Evolutionary conservation across 2,329 filamentous ascomycete genomes (phyloP), one percentile per base, ranked within the genome.

Genomic region (Zelopaecilomyces penicillatus): DNA sequence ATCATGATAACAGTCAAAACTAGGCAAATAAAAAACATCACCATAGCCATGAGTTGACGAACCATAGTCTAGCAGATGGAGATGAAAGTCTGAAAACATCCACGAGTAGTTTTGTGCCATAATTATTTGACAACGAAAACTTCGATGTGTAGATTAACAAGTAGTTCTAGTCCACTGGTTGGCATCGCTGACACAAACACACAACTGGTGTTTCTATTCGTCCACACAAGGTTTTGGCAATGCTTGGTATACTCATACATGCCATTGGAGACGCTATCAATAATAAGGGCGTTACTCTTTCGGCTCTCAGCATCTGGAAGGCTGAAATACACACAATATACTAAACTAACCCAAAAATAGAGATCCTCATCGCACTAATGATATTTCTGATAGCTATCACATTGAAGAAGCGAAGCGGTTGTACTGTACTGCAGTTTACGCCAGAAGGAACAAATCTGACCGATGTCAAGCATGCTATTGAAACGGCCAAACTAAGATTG

Each of bases 231-330:
- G 81, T 89, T 56, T 67, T 89, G n/a, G 83, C 80, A 8, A 82
- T 87, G 69, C 65, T 85, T 49, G 84, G 81, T 2, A 83, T 86
- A 1, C 57, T 89, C 8, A 63, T 86, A 10, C 85, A 90, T 54
- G 75, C 89, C 28, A 55, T 85, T 3, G 81, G 83, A 30, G 85
- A 90, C 55, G 82, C 83, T 5, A 70, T 84, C 50, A 89, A 88
- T 65, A 90, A 90, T 53, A 61, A 88, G 8, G 84, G 83, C 7
- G 84, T 90, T 47, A 87, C 88, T 40, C 67, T 82, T 32, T 76
- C 83, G 1, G 83, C 82, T 0, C 55, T 82, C 2, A 69, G 87
- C 30, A 83, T 89, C 58, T 87, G 83, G 84, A 68, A 80, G 45
- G 68, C 74, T 0, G 58, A 71, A 30, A 78, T 74, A 30, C 67